Evolutionary conservation across 192 early-diverging fungal species (phyloP), one percentile per base, ranked within the genome.

Genomic region (Backusella liffmaniae): DNA sequence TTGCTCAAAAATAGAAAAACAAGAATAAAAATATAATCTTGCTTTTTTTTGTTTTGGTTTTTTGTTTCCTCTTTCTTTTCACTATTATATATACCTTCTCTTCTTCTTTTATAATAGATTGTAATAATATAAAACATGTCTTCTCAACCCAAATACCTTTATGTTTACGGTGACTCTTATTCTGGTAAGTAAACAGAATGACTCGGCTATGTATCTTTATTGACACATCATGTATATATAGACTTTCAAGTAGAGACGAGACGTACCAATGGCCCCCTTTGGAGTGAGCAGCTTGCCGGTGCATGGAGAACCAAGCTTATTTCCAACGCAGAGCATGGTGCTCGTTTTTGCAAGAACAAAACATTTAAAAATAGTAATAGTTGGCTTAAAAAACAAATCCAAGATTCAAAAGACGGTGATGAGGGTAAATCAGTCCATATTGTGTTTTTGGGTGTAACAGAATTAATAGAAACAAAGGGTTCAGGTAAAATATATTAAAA

Each of bases 131-230:
- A 39, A 23, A 69, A 2, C 23, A 77, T 71, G 69, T 36, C 66
- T 23, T 23, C 49, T 42, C 46, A 49, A n/a, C 42, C 72, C n/a
- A 35, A 65, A 30, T 16, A 65, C 23, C 46, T 79, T 34, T 73
- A 51, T 41, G 76, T 83, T 29, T 79, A 79, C 41, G 82, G 82
- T 41, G 82, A 83, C 59, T 83, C 82, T 34, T 83, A 83, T 36
- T 79, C 82, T 69, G 76, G 82, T 79, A 77, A 49, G n/a, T 49
- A 49, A 7, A 49, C 23, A 2, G 35, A 7, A 34, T 44, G 1
- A 5, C 9, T 66, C 13, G 2, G 0, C 37, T 10, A 10, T 39
- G 4, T 44, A 41, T 3, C 3, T 18, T 44, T 1, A 16, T 44
- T 44, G 42, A 44, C 42, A 44, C 15, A 44, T 5, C 3, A 16